Conservation (phyloP, 1,139 yeast species). For the Ogataea hybrid region DNA sequence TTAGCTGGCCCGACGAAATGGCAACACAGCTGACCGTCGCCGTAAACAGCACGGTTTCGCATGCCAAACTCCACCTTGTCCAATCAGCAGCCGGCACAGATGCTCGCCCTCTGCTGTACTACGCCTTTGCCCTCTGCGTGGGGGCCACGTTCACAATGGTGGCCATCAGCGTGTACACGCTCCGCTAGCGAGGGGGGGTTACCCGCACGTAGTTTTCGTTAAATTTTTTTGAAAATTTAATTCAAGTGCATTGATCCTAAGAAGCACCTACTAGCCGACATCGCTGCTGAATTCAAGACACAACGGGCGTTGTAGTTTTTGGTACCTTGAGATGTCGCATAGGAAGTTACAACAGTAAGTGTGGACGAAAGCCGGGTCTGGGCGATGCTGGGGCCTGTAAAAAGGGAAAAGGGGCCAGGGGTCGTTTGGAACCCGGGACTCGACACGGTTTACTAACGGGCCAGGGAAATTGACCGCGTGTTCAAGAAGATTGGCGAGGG, state of each 20-base stretch:
- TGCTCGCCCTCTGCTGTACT: conserved; percentile 1
- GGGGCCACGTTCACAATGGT: neutral
- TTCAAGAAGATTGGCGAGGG: conserved; percentile 80
- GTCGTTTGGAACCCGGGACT: neutral
- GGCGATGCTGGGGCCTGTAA: neutral
- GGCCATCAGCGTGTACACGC: conserved; percentile 4
- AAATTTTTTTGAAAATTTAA: conserved; percentile 8
- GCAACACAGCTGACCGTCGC: neutral
- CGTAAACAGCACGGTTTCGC: conserved; percentile 1
- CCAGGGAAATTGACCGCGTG: conserved; percentile 67
- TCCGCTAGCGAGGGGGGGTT: neutral
- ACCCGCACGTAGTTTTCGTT: conserved; percentile 6
- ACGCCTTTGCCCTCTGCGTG: conserved; percentile 2
- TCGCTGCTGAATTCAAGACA: neutral
- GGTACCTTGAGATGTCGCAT: conserved; percentile 28
- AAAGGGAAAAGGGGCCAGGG: neutral
- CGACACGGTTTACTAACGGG: conserved; percentile 17
- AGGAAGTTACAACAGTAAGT: conserved; percentile 36
- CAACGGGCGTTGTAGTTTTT: conserved; percentile 2
- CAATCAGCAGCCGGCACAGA: neutral
- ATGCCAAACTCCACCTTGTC: neutral
- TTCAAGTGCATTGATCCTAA: conserved; percentile 5
- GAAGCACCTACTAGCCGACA: conserved; percentile 1
- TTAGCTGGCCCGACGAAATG: conserved; percentile 1
- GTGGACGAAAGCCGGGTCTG: neutral